Base-by-base conservation (phyloP, 202 grass and related monocot species). In the Setaria viridis region DNA sequence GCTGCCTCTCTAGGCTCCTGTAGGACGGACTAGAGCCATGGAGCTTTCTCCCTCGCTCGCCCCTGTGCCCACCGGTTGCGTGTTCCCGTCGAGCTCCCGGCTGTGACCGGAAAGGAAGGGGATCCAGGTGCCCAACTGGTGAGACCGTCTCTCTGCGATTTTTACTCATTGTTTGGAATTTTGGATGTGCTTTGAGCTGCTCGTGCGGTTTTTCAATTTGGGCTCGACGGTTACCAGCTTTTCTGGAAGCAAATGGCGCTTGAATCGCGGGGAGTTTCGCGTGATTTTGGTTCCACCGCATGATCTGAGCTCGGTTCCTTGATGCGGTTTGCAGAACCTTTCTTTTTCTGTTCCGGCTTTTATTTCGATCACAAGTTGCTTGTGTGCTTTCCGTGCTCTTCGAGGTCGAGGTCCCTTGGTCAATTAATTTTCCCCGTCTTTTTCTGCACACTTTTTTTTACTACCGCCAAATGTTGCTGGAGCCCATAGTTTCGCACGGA, bases 61-160 rank as follows among this genome's bases (percentile, higher is more conserved):
- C 32, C 20, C 66, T 48, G 64, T 12, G 33, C 10, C 57, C 45
- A 4, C 47, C 47, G 78, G 56, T 67, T 74, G 79, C 79, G 79
- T 39, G 73, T 9, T 43, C 49, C 25, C 39, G 37, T 21, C 57
- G 49, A 63, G 48, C 67, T 78, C 66, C 49, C 7, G 48, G 14
- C 57, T 51, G 35, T 86, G 84, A 86, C 49, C 62, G 30, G 49
- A 6, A 14, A 48, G 5, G 55, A 56, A 72, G 29, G 57, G 79
- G 79, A 66, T 79, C 88, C 58, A 16, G 74, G 56, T 63, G 58
- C 79, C 84, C 48, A 83, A 65, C 79, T 67, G 84, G 88, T 90
- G 67, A 83, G 88, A 21, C 65, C 19, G 8, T 49, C 66, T n/a
- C 67, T 35, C 21, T 51, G 13, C 29, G 69, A 12, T 83, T 72